Percentiles rank a stretch among this genome's conserved stretches.
Evolutionary conservation across 2,329 filamentous ascomycete species (phyloP).

Genomic region (Botrytis cinerea): DNA sequence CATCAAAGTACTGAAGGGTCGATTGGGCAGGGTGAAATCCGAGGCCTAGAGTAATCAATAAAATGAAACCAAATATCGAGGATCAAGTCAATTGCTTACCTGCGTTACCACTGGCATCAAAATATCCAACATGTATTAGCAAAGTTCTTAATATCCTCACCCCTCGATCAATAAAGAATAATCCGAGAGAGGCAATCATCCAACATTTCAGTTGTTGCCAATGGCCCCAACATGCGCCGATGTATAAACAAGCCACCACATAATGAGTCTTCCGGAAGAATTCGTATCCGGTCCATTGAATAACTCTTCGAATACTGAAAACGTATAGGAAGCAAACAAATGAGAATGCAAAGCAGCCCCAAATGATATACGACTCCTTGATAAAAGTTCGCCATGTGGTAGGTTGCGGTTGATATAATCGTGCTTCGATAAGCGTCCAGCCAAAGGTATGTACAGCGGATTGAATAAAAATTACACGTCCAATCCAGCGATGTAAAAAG

Average conservation of each 20-base stretch:
- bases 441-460: constrained; percentile 67
- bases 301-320: constrained; percentile 59
- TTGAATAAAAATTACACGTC: constrained; percentile 71
- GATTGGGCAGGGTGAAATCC: constrained; percentile 20
- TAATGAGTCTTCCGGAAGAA: constrained; percentile 71
- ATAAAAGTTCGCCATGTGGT: constrained; percentile 58
- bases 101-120: constrained; percentile 43
- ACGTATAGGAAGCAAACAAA: constrained; percentile 62
- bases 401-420: constrained; percentile 73
- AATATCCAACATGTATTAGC: constrained; percentile 59
- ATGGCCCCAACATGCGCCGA: constrained; percentile 75
- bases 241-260: constrained; percentile 70
- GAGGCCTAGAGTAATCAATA: not conserved
- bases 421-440: constrained; percentile 67
- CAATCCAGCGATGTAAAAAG: constrained; percentile 76
- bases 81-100: constrained; percentile 26
- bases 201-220: constrained; percentile 70
- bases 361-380: constrained; percentile 67
- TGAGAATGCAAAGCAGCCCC: constrained; percentile 67
- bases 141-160: constrained; percentile 59
- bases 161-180: constrained; percentile 66
- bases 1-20: constrained; percentile 6
- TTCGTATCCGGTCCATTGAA: constrained; percentile 71
- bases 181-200: constrained; percentile 48
- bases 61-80: too few species aligned